Conservation (phyloP, 2,329 filamentous ascomycete genomes). For the Zymoseptoria brevis region DNA sequence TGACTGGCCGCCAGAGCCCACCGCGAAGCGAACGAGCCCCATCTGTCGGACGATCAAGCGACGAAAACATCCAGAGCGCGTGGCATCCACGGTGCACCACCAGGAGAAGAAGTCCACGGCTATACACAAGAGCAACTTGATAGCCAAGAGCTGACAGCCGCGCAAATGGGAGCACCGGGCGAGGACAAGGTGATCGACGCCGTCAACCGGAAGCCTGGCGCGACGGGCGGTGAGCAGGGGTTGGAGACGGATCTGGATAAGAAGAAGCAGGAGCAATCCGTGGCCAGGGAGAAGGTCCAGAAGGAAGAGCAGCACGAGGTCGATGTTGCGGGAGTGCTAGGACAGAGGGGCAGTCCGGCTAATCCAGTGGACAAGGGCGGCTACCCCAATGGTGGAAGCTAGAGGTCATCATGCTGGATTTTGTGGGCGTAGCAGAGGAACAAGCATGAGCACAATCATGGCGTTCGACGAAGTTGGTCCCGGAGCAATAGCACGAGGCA, state of each 20-base stretch:
- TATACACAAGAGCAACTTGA: constrained; percentile 35
- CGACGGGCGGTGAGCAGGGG: constrained; percentile 31
- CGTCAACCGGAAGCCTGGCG: constrained; percentile 33
- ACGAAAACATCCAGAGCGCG: constrained; percentile 32
- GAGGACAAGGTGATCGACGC: constrained; percentile 39
- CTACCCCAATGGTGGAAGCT: constrained; percentile 37
- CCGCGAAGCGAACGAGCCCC: constrained; percentile 32
- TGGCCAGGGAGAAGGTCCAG: constrained; percentile 34
- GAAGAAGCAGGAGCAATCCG: constrained; percentile 44
- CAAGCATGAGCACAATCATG: not conserved
- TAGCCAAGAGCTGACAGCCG: constrained; percentile 40
- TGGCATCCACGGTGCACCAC: constrained; percentile 37
- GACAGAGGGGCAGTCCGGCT: constrained; percentile 41
- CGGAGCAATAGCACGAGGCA: not conserved
- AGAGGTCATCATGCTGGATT: not conserved
- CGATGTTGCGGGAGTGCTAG: constrained; percentile 36
- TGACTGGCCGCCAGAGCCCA: constrained; percentile 21
- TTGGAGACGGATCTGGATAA: constrained; percentile 40
- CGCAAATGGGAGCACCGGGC: constrained; percentile 42
- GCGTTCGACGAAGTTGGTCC: not conserved
- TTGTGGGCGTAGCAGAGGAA: not conserved
- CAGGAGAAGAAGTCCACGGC: constrained; percentile 38
- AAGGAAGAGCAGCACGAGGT: constrained; percentile 30
- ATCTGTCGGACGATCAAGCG: constrained; percentile 28
- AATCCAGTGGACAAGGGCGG: constrained; percentile 28